Evolutionary conservation across 257 asterid genomes (phyloP).

Genomic region (Euphrasia confusa): DNA sequence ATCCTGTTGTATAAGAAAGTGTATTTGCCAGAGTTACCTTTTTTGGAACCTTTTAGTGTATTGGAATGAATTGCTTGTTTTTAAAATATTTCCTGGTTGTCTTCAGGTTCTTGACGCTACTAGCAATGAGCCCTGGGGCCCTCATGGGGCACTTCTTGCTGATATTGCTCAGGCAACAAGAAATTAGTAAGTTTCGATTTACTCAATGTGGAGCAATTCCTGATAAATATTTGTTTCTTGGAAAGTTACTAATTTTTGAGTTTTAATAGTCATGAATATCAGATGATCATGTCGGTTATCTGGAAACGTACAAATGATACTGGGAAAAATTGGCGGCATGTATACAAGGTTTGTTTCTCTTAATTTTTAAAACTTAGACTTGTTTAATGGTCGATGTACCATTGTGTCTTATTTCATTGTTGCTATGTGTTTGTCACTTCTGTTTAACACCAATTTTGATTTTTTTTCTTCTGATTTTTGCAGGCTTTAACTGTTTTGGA

Average conservation of each 20-base stretch:
- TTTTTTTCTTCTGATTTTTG: constrained; percentile 24
- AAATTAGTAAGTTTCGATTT: constrained; percentile 55
- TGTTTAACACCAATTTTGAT: constrained; percentile 13
- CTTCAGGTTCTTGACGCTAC: constrained; percentile 93
- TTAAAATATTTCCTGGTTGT: constrained; percentile 12
- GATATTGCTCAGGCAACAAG: constrained; percentile 88
- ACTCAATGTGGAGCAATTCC: constrained; percentile 13
- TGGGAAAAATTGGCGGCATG: constrained; percentile 96
- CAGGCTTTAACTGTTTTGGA: constrained; percentile 92
- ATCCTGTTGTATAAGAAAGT: constrained; percentile 6
- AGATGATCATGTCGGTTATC: constrained; percentile 83
- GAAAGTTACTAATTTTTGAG: constrained; percentile 22
- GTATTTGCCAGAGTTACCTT: neutral
- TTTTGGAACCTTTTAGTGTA: neutral
- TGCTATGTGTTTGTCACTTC: constrained; percentile 18
- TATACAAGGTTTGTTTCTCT: constrained; percentile 69
- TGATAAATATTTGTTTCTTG: neutral
- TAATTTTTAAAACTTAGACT: neutral
- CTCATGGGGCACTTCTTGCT: constrained; percentile 91
- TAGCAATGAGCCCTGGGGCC: constrained; percentile 99
- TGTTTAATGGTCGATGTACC: neutral
- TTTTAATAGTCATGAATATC: constrained; percentile 76
- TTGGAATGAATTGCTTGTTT: constrained; percentile 16
- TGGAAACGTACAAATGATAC: constrained; percentile 98
- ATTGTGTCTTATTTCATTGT: constrained; percentile 3